A percentile compares a stretch with the other conserved stretches of the same genome.
phyloP scores from a whole-genome alignment of 2,329 filamentous ascomycete genomes.

The Parastagonospora nodorum region DNA sequence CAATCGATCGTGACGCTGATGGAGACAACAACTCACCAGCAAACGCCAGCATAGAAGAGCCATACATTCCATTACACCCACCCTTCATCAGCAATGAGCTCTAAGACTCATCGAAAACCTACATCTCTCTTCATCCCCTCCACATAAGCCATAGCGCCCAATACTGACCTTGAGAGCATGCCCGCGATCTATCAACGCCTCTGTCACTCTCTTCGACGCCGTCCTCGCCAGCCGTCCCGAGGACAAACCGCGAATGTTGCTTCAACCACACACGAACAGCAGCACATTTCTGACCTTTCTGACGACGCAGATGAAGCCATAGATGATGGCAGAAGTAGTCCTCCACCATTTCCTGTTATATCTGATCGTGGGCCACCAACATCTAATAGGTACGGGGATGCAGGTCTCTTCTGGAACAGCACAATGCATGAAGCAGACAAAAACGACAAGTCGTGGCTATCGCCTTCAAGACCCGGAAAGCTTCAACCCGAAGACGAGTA shows the following conservation, averaged over 20 bases:
- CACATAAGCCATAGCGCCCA: not conserved
- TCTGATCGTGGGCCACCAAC: constrained; percentile 18
- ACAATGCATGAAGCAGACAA: constrained; percentile 8
- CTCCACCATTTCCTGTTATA: constrained; percentile 13
- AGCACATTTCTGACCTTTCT: not conserved
- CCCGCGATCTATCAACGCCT: constrained; percentile 16
- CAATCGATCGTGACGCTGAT: not conserved
- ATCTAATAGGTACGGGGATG: constrained; percentile 12
- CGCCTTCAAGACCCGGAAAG: too few species aligned
- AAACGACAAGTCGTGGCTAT: not conserved
- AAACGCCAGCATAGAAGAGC: not conserved
- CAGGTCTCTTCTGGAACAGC: constrained; percentile 25
- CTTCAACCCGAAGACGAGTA: not conserved
- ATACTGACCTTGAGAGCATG: constrained; percentile 5
- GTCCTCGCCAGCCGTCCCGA: constrained; percentile 1
- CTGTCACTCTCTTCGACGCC: constrained; percentile 12
- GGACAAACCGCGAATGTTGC: not conserved
- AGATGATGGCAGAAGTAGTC: not conserved
- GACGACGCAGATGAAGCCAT: constrained; percentile 1
- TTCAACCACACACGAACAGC: not conserved
- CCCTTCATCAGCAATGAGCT: not conserved
- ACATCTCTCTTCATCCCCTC: not conserved
- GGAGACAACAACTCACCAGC: not conserved
- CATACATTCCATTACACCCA: not conserved
- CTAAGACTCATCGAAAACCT: not conserved